Conservation (phyloP, 2,329 filamentous ascomycete species). For the Arthrocladium fulminans region DNA sequence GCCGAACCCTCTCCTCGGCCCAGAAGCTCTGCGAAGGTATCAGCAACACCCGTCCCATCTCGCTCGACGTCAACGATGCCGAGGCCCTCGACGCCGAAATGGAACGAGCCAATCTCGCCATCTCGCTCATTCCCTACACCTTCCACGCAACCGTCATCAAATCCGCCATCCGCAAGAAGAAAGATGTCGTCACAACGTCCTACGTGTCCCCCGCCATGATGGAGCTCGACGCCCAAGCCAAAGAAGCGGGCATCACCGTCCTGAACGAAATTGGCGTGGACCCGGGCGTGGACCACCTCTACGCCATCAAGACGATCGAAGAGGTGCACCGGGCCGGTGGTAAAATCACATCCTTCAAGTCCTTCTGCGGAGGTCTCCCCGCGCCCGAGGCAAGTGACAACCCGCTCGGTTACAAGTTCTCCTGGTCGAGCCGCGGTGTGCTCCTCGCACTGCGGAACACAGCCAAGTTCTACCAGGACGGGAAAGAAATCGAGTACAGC, state of each 20-base stretch:
- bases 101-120: constrained; percentile 68
- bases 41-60: constrained; percentile 64
- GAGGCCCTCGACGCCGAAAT: constrained; percentile 71
- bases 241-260: constrained; percentile 88
- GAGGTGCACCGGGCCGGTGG: constrained; percentile 80
- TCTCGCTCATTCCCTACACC: constrained; percentile 82
- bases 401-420: constrained; percentile 90
- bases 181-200: constrained; percentile 88
- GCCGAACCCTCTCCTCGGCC: constrained; percentile 68
- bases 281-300: constrained; percentile 43
- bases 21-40: constrained; percentile 65
- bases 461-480: constrained; percentile 75
- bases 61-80: constrained; percentile 72
- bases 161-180: constrained; percentile 85
- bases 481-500: constrained; percentile 59
- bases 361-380: constrained; percentile 74
- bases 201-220: constrained; percentile 90
- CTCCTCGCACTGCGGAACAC: constrained; percentile 77
- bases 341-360: constrained; percentile 73
- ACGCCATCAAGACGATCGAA: constrained; percentile 79
- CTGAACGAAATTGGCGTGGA: constrained; percentile 88
- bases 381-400: constrained; percentile 56
- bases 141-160: constrained; percentile 86
- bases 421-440: constrained; percentile 71
- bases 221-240: constrained; percentile 72